Conservation (phyloP, 1,284 basidiomycete species). For the Mycosarcoma maydis region DNA sequence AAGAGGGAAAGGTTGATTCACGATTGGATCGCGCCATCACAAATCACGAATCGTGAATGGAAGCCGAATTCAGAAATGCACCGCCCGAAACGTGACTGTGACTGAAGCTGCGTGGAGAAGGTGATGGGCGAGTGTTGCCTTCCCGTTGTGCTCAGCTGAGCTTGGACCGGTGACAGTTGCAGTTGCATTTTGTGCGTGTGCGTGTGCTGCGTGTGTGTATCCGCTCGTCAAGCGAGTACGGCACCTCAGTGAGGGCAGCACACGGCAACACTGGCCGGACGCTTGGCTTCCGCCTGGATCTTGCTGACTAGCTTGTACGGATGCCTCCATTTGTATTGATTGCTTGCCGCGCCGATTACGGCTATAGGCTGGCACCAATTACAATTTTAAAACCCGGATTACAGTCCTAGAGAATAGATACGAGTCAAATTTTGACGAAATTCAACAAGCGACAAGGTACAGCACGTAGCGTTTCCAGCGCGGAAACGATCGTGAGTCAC, state of each 20-base stretch:
- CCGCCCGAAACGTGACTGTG: constrained; percentile 4
- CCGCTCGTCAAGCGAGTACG: not conserved
- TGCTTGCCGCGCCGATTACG: constrained; percentile 6
- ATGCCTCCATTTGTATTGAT: too few relatives aligned
- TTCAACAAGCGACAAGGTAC: too few relatives aligned
- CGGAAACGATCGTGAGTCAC: too few relatives aligned
- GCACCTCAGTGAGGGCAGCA: not conserved
- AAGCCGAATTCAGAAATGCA: too few relatives aligned
- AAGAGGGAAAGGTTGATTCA: not conserved
- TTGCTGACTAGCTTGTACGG: not conserved
- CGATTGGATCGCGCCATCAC: too few relatives aligned
- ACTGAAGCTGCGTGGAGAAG: constrained; percentile 15
- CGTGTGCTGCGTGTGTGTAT: too few relatives aligned
- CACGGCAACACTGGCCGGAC: constrained; percentile 7
- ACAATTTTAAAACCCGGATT: constrained; percentile 6
- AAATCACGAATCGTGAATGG: too few relatives aligned
- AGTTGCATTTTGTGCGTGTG: too few relatives aligned
- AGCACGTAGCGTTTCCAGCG: too few relatives aligned
- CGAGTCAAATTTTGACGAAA: not conserved
- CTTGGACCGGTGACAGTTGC: not conserved
- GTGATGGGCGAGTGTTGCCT: constrained; percentile 1
- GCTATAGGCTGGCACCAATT: not conserved
- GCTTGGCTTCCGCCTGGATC: not conserved
- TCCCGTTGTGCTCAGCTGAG: constrained; percentile 5
- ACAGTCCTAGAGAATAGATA: too few relatives aligned